Percentiles rank a stretch among this genome's conserved stretches.
Conservation (phyloP, 176 grass and related monocot species). For the Aegilops longissima region DNA sequence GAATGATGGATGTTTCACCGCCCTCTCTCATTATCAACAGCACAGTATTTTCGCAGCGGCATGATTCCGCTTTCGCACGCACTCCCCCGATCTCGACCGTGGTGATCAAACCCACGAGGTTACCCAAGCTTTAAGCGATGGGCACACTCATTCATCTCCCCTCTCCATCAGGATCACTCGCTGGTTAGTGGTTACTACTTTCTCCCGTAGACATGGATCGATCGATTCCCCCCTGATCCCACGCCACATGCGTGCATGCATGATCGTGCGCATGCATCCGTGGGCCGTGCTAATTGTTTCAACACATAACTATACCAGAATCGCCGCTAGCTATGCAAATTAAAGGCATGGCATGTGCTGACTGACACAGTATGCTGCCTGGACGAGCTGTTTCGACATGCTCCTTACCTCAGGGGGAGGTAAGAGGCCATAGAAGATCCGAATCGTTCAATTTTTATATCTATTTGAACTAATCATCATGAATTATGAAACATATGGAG, state of each 20-base stretch:
- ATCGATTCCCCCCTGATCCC: neutral
- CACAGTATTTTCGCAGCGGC: no score
- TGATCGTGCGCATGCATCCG: neutral
- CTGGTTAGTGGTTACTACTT: neutral
- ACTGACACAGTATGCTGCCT: no score
- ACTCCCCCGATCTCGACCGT: neutral
- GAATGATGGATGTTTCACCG: no score
- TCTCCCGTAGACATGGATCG: neutral
- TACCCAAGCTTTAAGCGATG: slow-evolving; percentile 39
- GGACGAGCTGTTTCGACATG: no score
- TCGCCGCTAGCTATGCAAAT: neutral
- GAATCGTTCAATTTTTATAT: no score
- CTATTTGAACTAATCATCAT: no score
- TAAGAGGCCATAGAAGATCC: no score
- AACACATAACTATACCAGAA: no score
- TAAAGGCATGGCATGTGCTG: neutral
- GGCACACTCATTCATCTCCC: neutral
- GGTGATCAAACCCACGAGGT: neutral
- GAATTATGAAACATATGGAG: no score
- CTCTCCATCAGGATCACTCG: neutral
- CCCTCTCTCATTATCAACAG: no score
- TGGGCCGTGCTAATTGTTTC: neutral
- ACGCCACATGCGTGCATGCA: neutral
- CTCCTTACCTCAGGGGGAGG: no score
- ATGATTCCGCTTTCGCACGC: no score